Evolutionary conservation across 352 stramenopile species (phyloP).

Genomic region (Phytopythium oedochilum): DNA sequence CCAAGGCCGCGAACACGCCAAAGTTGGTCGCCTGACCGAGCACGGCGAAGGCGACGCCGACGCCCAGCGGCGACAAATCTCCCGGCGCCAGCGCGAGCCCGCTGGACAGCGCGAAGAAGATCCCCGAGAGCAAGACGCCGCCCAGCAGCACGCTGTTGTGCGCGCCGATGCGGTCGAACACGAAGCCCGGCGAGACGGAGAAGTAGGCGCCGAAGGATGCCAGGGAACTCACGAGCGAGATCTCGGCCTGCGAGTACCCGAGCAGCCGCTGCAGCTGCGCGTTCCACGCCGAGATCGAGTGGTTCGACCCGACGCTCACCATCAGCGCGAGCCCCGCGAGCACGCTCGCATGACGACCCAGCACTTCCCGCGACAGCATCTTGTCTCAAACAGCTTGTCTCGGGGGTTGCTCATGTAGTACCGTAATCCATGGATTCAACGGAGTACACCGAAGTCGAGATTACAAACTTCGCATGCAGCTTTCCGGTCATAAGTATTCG

Average conservation of each 20-base stretch:
- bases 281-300: slow-evolving; percentile 80
- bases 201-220: slow-evolving; percentile 78
- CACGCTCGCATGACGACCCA: slow-evolving; percentile 43
- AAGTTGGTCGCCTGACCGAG: slow-evolving; percentile 67
- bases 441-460: too few species aligned
- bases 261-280: slow-evolving; percentile 51
- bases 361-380: neutral
- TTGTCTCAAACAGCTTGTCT: too few species aligned
- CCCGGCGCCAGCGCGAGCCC: slow-evolving; percentile 25
- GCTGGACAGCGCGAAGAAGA: slow-evolving; percentile 41
- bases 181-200: slow-evolving; percentile 54
- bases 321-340: slow-evolving; percentile 51
- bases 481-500: too few species aligned
- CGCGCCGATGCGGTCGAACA: slow-evolving; percentile 64
- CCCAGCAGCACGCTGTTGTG: slow-evolving; percentile 52
- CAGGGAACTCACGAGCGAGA: slow-evolving; percentile 76
- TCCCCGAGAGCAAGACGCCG: slow-evolving; percentile 22
- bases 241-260: slow-evolving; percentile 64
- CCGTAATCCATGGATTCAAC: too few species aligned
- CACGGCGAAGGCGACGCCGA: slow-evolving; percentile 49
- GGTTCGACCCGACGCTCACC: slow-evolving; percentile 56
- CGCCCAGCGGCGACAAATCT: slow-evolving; percentile 37
- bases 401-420: too few species aligned
- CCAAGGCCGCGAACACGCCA: slow-evolving; percentile 64
- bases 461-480: too few species aligned